Conservation (phyloP, 352 stramenopile species). For the Saprolegnia parasitica region DNA sequence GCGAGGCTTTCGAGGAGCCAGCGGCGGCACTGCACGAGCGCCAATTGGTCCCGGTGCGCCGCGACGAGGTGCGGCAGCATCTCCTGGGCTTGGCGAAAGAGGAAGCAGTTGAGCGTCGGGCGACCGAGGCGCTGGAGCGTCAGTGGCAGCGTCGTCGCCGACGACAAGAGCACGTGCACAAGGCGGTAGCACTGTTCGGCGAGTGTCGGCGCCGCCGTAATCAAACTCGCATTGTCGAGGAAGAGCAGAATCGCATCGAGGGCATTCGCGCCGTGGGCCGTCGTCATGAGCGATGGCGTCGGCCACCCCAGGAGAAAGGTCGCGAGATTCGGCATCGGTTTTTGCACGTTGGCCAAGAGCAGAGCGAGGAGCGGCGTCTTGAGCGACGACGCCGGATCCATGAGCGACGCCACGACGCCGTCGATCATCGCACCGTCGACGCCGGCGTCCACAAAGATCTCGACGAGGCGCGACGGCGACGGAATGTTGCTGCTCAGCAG, state of each 20-base stretch:
- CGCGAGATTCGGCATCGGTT: slow-evolving; percentile 66
- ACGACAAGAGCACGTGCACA: slow-evolving; percentile 51
- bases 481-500: slow-evolving; percentile 52
- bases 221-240: slow-evolving; percentile 68
- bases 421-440: slow-evolving; percentile 7
- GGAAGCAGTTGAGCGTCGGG: slow-evolving; percentile 11
- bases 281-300: background rate
- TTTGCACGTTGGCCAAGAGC: slow-evolving; percentile 69
- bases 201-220: slow-evolving; percentile 53
- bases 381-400: background rate
- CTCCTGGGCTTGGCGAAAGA: slow-evolving; percentile 3
- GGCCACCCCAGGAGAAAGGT: slow-evolving; percentile 61
- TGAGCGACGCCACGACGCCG: slow-evolving; percentile 11
- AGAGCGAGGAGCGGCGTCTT: slow-evolving; percentile 58
- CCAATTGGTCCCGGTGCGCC: slow-evolving; percentile 8
- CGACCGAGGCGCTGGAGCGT: slow-evolving; percentile 3
- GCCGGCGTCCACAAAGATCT: slow-evolving; percentile 41
- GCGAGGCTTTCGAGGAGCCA: slow-evolving; percentile 81
- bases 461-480: slow-evolving; percentile 42
- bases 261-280: slow-evolving; percentile 22
- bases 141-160: background rate
- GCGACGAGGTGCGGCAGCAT: background rate
- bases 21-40: slow-evolving; percentile 66
- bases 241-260: slow-evolving; percentile 68
- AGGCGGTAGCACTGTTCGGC: slow-evolving; percentile 63